Base-by-base conservation (phyloP, 805 yeast species). In the Saccharomyces cerevisiae region DNA sequence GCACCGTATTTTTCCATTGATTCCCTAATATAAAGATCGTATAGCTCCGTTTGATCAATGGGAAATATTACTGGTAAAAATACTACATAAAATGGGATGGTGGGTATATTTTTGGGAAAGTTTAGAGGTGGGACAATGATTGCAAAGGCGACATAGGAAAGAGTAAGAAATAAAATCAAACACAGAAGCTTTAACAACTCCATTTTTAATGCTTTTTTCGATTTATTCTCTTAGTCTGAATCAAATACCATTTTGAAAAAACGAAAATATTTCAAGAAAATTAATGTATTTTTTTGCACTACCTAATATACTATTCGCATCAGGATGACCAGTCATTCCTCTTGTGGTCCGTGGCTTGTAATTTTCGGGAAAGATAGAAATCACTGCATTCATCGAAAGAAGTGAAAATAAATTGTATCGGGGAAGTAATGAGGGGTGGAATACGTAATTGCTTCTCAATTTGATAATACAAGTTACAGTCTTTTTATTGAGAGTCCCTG, bases 71-170 rank as follows among this genome's bases (percentile, higher is more conserved):
- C 57, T 0, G 82, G 77, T 26, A 81, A 60, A 57, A 81, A 79
- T 0, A 79, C 72, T 2, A 79, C 84, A 60, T 79, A 81, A 58
- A 81, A 80, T 2, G 86, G 85, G n/a, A 82, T 73, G 0, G 84
- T 80, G 4, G 86, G 85, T 28, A 81, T 79, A 49, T 74, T 77
- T 47, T 55, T 67, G 0, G 84, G 85, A 59, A 79, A 80, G 55
- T 73, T 73, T 41, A 64, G 62, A 2, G 85, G 85, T 4, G 84
- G 84, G 5, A 76, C 51, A 2, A 62, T 57, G 1, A 68, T 50
- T 46, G 53, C 59, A 28, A 66, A 48, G 31, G 53, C 41, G 6
- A 52, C 30, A 49, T 51, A 53, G 13, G 51, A 51, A 10, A 51
- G 30, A 9, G 51, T n/a, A 4, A 49, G 24, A 6, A 49, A 17